Evolutionary conservation across 1,139 yeast species (phyloP).

Genomic region (Protomyces inundatus): DNA sequence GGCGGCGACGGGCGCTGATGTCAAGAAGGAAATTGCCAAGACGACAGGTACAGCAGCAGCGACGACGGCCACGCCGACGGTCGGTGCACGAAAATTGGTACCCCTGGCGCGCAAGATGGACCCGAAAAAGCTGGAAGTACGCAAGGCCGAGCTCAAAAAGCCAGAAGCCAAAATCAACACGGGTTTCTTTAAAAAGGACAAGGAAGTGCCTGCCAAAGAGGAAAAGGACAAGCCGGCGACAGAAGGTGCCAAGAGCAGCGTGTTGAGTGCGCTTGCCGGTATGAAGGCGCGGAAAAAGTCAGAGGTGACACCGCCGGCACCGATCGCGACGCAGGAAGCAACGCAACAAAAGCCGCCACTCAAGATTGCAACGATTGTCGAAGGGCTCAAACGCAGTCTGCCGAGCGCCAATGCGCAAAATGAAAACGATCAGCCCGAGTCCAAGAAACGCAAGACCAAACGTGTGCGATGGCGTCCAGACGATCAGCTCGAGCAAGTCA

Average conservation of each 20-base stretch:
- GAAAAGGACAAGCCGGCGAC: background rate
- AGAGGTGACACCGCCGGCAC: background rate
- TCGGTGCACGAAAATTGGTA: background rate
- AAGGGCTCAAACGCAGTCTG: constrained; percentile 8
- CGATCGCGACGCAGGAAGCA: background rate
- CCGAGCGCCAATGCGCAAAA: constrained; percentile 1
- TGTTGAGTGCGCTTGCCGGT: constrained; percentile 21
- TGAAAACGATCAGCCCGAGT: constrained; percentile 7
- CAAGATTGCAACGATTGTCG: constrained; percentile 13
- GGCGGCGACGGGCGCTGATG: background rate
- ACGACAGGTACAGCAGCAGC: background rate
- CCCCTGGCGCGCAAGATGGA: background rate
- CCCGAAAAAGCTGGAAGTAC: background rate
- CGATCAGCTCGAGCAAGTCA: constrained; percentile 42
- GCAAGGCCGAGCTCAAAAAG: background rate
- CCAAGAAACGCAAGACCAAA: constrained; percentile 31
- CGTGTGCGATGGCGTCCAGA: constrained; percentile 41
- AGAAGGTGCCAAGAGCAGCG: constrained; percentile 3
- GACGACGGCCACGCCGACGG: background rate
- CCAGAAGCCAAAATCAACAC: constrained; percentile 20
- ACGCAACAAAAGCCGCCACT: background rate
- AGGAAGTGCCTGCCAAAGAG: background rate
- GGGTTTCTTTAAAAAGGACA: constrained; percentile 19
- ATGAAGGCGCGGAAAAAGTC: constrained; percentile 21
- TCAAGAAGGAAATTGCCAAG: background rate